A percentile compares a stretch with the other conserved stretches of the same genome.
phyloP scores from a whole-genome alignment of 805 yeast genomes.

The Kuraishia molischiana region DNA sequence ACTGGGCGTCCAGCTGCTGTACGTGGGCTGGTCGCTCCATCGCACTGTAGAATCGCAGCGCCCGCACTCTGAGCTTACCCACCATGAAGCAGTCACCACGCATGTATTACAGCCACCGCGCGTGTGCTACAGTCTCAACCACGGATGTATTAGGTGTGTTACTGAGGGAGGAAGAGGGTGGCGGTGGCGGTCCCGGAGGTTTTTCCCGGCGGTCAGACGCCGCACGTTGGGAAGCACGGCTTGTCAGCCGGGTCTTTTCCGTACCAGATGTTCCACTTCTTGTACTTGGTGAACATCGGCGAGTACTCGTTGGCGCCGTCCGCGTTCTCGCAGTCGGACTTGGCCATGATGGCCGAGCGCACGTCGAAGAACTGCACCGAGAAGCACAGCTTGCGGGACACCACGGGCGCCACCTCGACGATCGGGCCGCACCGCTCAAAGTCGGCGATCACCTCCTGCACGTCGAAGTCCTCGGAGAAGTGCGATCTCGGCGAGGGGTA shows the following conservation, averaged over 20 bases:
- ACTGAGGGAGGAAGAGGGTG: too few relatives aligned
- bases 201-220: too few relatives aligned
- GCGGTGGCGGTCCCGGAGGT: too few relatives aligned
- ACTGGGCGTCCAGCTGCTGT: too few relatives aligned
- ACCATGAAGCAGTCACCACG: too few relatives aligned
- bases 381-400: constrained; percentile 55
- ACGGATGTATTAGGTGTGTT: too few relatives aligned
- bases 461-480: constrained; percentile 34
- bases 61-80: too few relatives aligned
- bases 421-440: constrained; percentile 50
- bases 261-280: constrained; percentile 55
- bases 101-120: too few relatives aligned
- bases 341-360: constrained; percentile 49
- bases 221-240: constrained; percentile 25
- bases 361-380: constrained; percentile 52
- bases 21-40: too few relatives aligned
- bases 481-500: constrained; percentile 34
- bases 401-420: constrained; percentile 53
- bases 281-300: constrained; percentile 32
- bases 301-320: constrained; percentile 10
- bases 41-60: too few relatives aligned
- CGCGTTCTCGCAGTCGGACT: constrained; percentile 29
- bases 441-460: constrained; percentile 34
- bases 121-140: too few relatives aligned
- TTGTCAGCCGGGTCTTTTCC: constrained; percentile 59